Base-by-base conservation (phyloP, 768 basidiomycete genomes). In the Tricholoma bakamatsutake region DNA sequence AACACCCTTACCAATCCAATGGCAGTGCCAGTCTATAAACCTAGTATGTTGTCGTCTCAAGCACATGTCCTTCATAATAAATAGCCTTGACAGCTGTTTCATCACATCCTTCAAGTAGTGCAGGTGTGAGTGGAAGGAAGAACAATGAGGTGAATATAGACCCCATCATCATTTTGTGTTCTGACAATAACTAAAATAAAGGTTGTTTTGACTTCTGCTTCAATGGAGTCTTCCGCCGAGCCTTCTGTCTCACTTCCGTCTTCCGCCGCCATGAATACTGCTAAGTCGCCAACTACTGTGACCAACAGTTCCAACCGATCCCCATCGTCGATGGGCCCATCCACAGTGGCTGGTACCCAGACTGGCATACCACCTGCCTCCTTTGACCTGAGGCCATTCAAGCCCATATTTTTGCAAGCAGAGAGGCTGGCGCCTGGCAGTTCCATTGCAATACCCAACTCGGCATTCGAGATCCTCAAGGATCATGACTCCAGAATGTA, bases 401-500 rank as follows among this genome's bases (percentile, higher is more conserved):
- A 24, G 21, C 21, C 21, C 21, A 1, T 24, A 24, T 24, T 24
- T 24, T 24, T 3, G 21, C 21, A 24, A 45, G 9, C n/a, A 27
- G 3, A 31, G 17, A 18, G 6, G 1, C 27, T 50, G 10, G 10
- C 30, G 4, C 54, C 51, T 13, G 27, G 52, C 5, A 18, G 40
- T 11, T 59, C 17, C 21, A 27, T 53, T 17, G 15, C 21, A 6
- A 5, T 59, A 18, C 43, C 43, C 15, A 31, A 43, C 15, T 27
- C 51, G 27, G 27, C 31, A 11, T 5, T 55, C 15, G 48, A 33
- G 31, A n/a, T 59, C 9, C 33, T 50, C 18, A 59, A 59, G 51
- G 54, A 33, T 50, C 27, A 4, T 11, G 28, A 47, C 13, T 48
- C 46, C 7, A 31, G 27, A 3, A 4, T 55, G 1, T 50, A 21